Conservation (phyloP, 345 rosid species). For the Hypericum perforatum region DNA sequence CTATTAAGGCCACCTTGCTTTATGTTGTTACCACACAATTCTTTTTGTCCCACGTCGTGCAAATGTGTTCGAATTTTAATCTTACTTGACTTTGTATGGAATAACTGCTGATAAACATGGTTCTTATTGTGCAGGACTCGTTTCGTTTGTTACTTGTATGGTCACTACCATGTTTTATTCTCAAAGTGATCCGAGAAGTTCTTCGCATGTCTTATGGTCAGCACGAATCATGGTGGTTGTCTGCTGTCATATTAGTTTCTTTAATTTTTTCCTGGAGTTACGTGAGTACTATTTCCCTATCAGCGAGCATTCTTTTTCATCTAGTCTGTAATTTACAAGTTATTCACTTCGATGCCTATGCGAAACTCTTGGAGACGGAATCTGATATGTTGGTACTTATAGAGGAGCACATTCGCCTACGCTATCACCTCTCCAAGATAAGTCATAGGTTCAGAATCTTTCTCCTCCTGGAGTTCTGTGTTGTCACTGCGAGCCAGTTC, state of each 20-base stretch:
- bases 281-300: conserved; percentile 51
- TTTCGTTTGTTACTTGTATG: conserved; percentile 50
- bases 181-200: conserved; percentile 58
- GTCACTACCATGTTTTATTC: conserved; percentile 61
- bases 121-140: conserved; percentile 37
- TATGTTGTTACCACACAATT: too few relatives aligned
- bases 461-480: conserved; percentile 63
- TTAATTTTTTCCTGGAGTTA: conserved; percentile 71
- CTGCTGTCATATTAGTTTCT: conserved; percentile 37
- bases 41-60: too few relatives aligned
- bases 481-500: conserved; percentile 66
- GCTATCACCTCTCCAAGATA: conserved; percentile 75
- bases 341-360: conserved; percentile 74
- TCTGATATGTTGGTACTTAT: conserved; percentile 51
- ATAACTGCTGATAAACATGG: conserved; percentile 6
- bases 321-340: conserved; percentile 87
- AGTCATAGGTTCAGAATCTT: conserved; percentile 93
- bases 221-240: conserved; percentile 60
- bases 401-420: conserved; percentile 65
- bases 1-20: too few relatives aligned
- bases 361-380: conserved; percentile 57
- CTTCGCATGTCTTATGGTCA: conserved; percentile 38
- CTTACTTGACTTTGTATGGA: not conserved
- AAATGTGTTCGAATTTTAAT: too few relatives aligned
- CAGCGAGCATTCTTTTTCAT: conserved; percentile 75